Evolutionary conservation across 805 yeast species (phyloP), one percentile per base, ranked within the genome.

Genomic region (Starmerella bombi): DNA sequence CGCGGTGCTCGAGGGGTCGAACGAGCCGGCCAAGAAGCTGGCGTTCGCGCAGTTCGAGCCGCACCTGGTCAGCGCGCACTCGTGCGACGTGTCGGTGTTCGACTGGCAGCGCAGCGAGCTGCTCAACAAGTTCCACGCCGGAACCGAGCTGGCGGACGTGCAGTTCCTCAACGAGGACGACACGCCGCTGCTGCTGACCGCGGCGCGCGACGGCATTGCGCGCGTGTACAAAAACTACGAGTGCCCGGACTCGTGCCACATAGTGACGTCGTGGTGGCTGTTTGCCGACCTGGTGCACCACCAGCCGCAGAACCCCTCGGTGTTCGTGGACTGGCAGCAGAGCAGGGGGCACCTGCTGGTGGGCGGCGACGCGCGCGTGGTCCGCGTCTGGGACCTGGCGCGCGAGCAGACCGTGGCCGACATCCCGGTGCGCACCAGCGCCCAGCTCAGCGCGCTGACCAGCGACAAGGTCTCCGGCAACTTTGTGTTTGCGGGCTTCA

Each of bases 391-490:
- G 98, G 97, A 91, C 61, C 97, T 97, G 0, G 91, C 94, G 10
- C 67, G 95, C 27, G 98, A 91, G 55, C 67, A 80, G 38, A 80
- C 94, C 55, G 69, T 82, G 36, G 73, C 74, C 15, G 95, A 85
- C 53, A 79, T 91, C 37, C 95, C 97, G 0, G 93, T 93, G 0
- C 70, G 95, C 42, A 82, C 94, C 0, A 75, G 93, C 1, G 76
- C 88, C 16, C 75, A 88, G n/a, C 79, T 91, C 37, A 80, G 94
- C 0, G 70, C 93, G 0, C 63, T 91, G 38, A 86, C 97, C 0
- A 84, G 96, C 0, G 98, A 91, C 56, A 96, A 88, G 56, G 88
- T 91, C 8, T 83, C 94, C 0, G 97, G 98, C 15, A 78, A 88
- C 52, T 69, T 84, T 1, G 75, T 91, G 51, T 77, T 83, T 31